These are phyloP conservation scores for Debaryomycetaceae sp. DNA, from an alignment of 1,139 yeast species.

Conservation along the genomic window DNA sequence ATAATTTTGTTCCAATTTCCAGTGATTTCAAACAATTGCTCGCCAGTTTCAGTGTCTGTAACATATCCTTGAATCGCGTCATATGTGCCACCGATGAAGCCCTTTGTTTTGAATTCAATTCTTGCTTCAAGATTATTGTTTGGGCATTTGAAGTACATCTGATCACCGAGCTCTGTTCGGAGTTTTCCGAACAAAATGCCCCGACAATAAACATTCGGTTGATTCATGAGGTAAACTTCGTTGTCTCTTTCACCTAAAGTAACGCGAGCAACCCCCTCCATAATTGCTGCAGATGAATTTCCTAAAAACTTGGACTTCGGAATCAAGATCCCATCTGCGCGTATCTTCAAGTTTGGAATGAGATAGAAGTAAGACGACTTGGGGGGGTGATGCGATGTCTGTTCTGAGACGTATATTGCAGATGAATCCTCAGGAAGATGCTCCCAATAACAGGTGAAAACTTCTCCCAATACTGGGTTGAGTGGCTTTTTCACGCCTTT, in stretches of 20 bases:
- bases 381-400: conserved; percentile 98
- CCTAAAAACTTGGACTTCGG: conserved; percentile 88
- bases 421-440: conserved; percentile 50
- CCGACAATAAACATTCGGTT: conserved; percentile 93
- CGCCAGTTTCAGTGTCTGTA: conserved; percentile 40
- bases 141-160: conserved; percentile 62
- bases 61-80: conserved; percentile 78
- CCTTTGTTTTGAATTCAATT: conserved; percentile 90
- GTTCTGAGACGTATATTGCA: conserved; percentile 85
- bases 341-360: conserved; percentile 69
- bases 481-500: conserved; percentile 96
- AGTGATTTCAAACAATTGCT: conserved; percentile 50
- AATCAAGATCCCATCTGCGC: conserved; percentile 80
- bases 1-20: conserved; percentile 95
- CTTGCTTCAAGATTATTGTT: conserved; percentile 55
- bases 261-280: conserved; percentile 82
- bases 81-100: conserved; percentile 85
- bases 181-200: conserved; percentile 86
- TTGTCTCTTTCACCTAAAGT: conserved; percentile 55
- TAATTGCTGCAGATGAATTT: conserved; percentile 91
- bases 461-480: conserved; percentile 89
- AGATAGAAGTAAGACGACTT: conserved; percentile 86
- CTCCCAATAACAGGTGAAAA: conserved; percentile 88
- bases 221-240: conserved; percentile 60
- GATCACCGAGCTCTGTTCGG: conserved; percentile 88